Base-by-base conservation (phyloP, 257 asterid genomes). In the Forsythia suspensa region DNA sequence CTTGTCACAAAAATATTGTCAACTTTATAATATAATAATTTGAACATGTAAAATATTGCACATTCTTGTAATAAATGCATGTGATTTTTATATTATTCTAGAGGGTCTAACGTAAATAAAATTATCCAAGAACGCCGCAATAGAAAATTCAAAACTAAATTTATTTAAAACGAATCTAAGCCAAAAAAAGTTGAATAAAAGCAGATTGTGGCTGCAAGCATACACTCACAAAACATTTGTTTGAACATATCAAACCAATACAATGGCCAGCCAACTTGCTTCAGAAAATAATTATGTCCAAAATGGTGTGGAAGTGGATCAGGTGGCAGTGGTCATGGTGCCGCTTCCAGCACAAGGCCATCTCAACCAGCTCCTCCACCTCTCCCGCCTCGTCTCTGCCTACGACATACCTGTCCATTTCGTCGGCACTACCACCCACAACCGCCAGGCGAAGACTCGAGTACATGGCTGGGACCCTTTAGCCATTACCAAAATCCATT, bases 341-440 rank as follows among this genome's bases (percentile, higher is more conserved):
- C 79, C 79, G 21, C 44, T 59, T n/a, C 67, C 34, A 13, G 67
- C 67, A 59, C 67, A 59, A 59, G 67, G 67, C 4, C 67, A 59
- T 76, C 68, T 55, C 59, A 63, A 76, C 70, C 79, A 12, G 51
- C 73, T 76, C 55, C 79, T 76, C 42, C 10, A 76, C 20, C 24
- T 76, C n/a, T 63, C 72, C 52, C 34, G 72, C 36, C 43, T 63
- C 8, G 3, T 76, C 52, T 46, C 79, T 8, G 5, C 79, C 29
- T 63, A 63, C 16, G 11, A 63, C 39, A n/a, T 76, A 39, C 79
- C 73, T 2, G 51, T 76, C 34, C 11, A 41, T 38, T 76, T 16
- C n/a, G 10, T 24, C 18, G 37, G 63, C 72, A 39, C 52, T 38
- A 8, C 59, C 70, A 44, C 21, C 18, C 51, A 41, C 36, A 75